Evolutionary conservation across 176 grass and related monocot genomes (phyloP).

Genomic region (Zoysia japonica): DNA sequence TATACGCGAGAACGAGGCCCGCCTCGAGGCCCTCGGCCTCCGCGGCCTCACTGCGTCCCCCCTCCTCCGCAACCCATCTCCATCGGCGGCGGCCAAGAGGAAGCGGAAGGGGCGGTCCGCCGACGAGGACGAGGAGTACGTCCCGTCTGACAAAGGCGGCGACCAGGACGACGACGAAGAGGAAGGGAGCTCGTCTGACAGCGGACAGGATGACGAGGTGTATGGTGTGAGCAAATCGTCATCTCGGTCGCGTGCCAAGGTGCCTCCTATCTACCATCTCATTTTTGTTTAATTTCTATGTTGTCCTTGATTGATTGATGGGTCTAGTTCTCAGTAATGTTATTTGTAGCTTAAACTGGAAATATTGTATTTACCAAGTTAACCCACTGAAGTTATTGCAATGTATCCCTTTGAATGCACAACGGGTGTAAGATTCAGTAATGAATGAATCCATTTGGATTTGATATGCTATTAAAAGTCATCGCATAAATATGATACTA

Average conservation of each 20-base stretch:
- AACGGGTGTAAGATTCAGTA: neutral
- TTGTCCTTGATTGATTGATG: neutral
- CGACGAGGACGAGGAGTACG: conserved; percentile 77
- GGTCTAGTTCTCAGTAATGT: neutral
- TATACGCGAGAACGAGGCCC: conserved; percentile 78
- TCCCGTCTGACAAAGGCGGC: conserved; percentile 45
- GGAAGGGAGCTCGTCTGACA: conserved; percentile 21
- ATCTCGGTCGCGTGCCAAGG: conserved; percentile 55
- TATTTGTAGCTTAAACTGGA: neutral
- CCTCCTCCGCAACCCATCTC: conserved; percentile 32
- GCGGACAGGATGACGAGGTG: conserved; percentile 15
- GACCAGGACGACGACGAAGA: conserved; percentile 28
- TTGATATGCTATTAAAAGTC: neutral
- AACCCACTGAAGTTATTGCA: neutral
- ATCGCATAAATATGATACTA: neutral
- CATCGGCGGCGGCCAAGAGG: neutral
- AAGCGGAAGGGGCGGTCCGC: conserved; percentile 46
- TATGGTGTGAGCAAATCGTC: conserved; percentile 31
- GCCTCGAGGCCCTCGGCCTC: conserved; percentile 67
- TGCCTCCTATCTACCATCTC: neutral
- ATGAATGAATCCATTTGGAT: neutral
- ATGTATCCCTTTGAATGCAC: neutral
- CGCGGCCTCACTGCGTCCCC: conserved; percentile 54
- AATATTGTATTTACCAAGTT: conserved; percentile 2
- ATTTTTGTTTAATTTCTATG: neutral